A percentile compares a stretch with the other conserved stretches of the same genome.
phyloP scores from a whole-genome alignment of 2,329 filamentous ascomycete species.

The Xylariaceae sp. region DNA sequence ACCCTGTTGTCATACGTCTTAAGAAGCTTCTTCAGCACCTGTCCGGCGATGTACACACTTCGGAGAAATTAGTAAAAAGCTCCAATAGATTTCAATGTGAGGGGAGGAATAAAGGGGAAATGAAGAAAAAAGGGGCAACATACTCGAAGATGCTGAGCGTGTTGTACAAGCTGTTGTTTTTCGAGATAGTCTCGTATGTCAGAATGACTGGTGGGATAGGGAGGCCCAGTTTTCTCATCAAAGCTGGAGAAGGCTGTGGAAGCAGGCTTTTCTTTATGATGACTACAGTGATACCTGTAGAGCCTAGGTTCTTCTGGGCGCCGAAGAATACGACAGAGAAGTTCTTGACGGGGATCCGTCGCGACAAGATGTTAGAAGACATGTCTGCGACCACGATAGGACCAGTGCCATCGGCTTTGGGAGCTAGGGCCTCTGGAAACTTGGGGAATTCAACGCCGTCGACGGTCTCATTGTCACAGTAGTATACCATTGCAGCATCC shows the following conservation, averaged over 20 bases:
- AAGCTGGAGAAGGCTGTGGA: slow-evolving; percentile 64
- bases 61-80: slow-evolving; percentile 3
- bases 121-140: slow-evolving; percentile 22
- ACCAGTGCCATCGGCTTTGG: slow-evolving; percentile 57
- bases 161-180: slow-evolving; percentile 96
- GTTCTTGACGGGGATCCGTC: slow-evolving; percentile 72
- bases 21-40: slow-evolving; percentile 77
- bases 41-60: slow-evolving; percentile 84
- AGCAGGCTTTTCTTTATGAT: slow-evolving; percentile 81
- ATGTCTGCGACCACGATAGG: slow-evolving; percentile 88
- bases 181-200: slow-evolving; percentile 79
- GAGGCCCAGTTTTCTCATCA: slow-evolving; percentile 73
- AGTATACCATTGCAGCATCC: slow-evolving; percentile 75
- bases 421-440: slow-evolving; percentile 63
- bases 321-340: slow-evolving; percentile 87
- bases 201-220: slow-evolving; percentile 77
- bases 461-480: slow-evolving; percentile 91
- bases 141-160: slow-evolving; percentile 88
- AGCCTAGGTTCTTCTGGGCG: slow-evolving; percentile 91
- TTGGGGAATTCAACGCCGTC: slow-evolving; percentile 86
- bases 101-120: background rate
- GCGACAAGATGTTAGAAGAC: slow-evolving; percentile 88
- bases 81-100: no score
- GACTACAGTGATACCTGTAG: slow-evolving; percentile 80
- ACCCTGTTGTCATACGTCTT: slow-evolving; percentile 65